These are phyloP conservation scores for Amylocarpus encephaloides DNA, from an alignment of 2,329 filamentous ascomycete species.

Conservation along the genomic window DNA sequence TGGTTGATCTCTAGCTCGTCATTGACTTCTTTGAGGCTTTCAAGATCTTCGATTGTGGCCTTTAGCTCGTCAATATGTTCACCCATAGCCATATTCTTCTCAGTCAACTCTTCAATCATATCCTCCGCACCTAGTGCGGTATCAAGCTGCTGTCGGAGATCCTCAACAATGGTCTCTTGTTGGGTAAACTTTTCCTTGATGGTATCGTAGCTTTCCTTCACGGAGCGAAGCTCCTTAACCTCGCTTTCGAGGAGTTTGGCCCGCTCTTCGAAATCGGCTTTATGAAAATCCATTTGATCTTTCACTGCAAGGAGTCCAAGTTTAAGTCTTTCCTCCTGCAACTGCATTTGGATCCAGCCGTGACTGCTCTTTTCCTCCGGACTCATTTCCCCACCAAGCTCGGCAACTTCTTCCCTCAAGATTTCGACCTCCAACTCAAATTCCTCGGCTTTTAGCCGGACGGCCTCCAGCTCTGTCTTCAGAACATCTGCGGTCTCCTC, in stretches of 20 bases:
- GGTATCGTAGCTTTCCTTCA: conserved; percentile 64
- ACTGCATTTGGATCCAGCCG: conserved; percentile 87
- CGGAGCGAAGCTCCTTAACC: conserved; percentile 56
- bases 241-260: conserved; percentile 70
- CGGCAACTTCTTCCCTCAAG: conserved; percentile 77
- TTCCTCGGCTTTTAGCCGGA: conserved; percentile 75
- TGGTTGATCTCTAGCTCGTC: conserved; percentile 94
- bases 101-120: conserved; percentile 87
- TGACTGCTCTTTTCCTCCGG: conserved; percentile 81
- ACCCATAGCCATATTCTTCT: conserved; percentile 76
- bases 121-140: conserved; percentile 82
- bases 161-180: conserved; percentile 70
- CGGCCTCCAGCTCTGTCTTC: conserved; percentile 70
- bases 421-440: conserved; percentile 84
- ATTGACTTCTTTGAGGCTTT: conserved; percentile 84
- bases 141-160: conserved; percentile 86
- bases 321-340: conserved; percentile 78
- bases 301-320: conserved; percentile 79
- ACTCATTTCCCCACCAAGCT: conserved; percentile 77
- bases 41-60: conserved; percentile 76
- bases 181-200: conserved; percentile 67
- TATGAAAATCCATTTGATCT: conserved; percentile 80
- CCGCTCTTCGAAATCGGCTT: conserved; percentile 70
- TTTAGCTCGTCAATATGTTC: conserved; percentile 80
- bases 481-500: conserved; percentile 83